Percentiles rank a stretch among this genome's conserved stretches.
phyloP scores from a whole-genome alignment of 768 basidiomycete genomes.

The Sutorius australiensis region DNA sequence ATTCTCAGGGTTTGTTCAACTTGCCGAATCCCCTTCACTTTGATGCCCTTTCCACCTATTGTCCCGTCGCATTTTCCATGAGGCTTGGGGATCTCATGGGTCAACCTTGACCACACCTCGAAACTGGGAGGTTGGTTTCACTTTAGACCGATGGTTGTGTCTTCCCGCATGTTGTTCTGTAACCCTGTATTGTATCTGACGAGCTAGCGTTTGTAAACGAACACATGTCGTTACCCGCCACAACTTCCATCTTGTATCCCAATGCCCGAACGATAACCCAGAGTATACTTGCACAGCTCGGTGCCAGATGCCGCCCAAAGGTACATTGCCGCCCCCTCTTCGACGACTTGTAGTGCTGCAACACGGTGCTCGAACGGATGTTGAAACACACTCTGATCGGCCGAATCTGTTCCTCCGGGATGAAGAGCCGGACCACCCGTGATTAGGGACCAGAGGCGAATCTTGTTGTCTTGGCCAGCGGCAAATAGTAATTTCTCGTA shows the following conservation, averaged over 20 bases:
- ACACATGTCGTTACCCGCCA: constrained; percentile 1
- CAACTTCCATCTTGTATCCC: background rate
- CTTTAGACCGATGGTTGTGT: background rate
- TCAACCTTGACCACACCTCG: background rate
- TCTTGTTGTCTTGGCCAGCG: constrained; percentile 59
- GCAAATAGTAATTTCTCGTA: constrained; percentile 58
- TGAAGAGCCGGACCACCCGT: constrained; percentile 40
- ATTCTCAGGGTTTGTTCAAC: background rate
- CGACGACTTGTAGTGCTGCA: constrained; percentile 47
- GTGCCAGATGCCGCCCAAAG: constrained; percentile 54
- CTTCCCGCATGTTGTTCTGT: constrained; percentile 11
- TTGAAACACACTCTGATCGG: constrained; percentile 31
- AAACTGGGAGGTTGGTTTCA: background rate
- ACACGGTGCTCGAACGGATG: constrained; percentile 37
- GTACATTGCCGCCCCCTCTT: constrained; percentile 37
- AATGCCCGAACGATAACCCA: constrained; percentile 39
- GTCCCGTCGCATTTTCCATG: constrained; percentile 21
- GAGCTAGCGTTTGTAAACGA: background rate
- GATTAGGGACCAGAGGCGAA: constrained; percentile 67
- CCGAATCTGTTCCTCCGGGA: constrained; percentile 1
- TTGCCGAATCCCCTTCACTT: background rate
- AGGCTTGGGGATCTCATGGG: constrained; percentile 16
- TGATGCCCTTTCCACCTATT: background rate
- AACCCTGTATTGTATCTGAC: constrained; percentile 4
- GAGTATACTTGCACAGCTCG: constrained; percentile 44